These are phyloP conservation scores for Pisolithus marmoratus DNA, from an alignment of 768 basidiomycete species.

Conservation along the genomic window DNA sequence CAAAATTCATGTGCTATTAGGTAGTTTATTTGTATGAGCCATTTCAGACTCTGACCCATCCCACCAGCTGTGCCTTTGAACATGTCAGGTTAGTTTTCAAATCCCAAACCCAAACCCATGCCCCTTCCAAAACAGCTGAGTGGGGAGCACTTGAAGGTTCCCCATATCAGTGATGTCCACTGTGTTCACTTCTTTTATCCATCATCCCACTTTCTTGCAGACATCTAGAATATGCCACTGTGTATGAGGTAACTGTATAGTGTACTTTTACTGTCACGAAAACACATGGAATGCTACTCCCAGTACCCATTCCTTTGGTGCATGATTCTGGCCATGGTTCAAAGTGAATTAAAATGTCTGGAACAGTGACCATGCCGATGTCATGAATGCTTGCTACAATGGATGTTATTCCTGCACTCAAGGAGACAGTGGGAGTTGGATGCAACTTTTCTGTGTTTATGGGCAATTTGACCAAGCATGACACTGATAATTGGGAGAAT, in stretches of 20 bases:
- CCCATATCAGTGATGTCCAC: slow-evolving; percentile 47
- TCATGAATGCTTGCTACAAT: slow-evolving; percentile 53
- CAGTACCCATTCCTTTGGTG: slow-evolving; percentile 50
- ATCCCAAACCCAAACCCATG: slow-evolving; percentile 43
- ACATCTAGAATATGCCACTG: slow-evolving; percentile 54
- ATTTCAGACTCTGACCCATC: slow-evolving; percentile 31
- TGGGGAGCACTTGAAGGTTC: slow-evolving; percentile 41
- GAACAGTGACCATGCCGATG: slow-evolving; percentile 52
- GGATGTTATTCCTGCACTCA: slow-evolving; percentile 58
- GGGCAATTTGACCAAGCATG: slow-evolving; percentile 70
- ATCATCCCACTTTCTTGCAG: neutral
- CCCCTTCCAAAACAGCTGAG: slow-evolving; percentile 37
- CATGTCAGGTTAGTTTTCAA: slow-evolving; percentile 43
- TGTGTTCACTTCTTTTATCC: slow-evolving; percentile 28
- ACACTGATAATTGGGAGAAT: slow-evolving; percentile 42
- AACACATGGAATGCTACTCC: slow-evolving; percentile 42
- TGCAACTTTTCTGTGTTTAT: slow-evolving; percentile 67
- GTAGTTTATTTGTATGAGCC: slow-evolving; percentile 28
- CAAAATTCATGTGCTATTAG: neutral
- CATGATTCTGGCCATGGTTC: neutral
- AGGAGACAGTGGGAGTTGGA: slow-evolving; percentile 51
- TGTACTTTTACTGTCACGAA: slow-evolving; percentile 56
- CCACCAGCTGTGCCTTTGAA: slow-evolving; percentile 38
- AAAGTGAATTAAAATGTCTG: neutral
- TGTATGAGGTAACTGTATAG: slow-evolving; percentile 66